Evolutionary conservation across 805 yeast genomes (phyloP).

Genomic region (Alloascoidea africana): DNA sequence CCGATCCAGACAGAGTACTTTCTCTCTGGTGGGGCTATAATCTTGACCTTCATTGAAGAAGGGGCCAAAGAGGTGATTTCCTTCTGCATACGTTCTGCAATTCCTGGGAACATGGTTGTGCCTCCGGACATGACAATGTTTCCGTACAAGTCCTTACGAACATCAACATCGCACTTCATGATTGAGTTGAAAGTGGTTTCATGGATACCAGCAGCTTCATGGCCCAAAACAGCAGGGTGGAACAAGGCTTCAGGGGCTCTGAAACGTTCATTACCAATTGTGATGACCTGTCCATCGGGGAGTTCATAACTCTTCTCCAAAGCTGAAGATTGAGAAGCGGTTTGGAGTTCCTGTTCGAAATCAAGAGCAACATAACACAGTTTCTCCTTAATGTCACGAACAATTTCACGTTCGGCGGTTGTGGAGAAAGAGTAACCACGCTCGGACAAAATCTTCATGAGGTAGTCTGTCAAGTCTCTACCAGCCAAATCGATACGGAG

Average conservation of each 20-base stretch:
- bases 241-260: slow-evolving; percentile 99
- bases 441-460: slow-evolving; percentile 96
- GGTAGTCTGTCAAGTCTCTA: slow-evolving; percentile 97
- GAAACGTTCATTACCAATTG: slow-evolving; percentile 99
- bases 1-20: slow-evolving; percentile 99
- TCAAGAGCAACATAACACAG: slow-evolving; percentile 98
- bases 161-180: slow-evolving; percentile 98
- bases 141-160: slow-evolving; percentile 96
- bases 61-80: slow-evolving; percentile 99
- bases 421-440: slow-evolving; percentile 99
- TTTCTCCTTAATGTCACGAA: slow-evolving; percentile 91
- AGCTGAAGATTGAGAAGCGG: slow-evolving; percentile 95
- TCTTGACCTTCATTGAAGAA: slow-evolving; percentile 98
- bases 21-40: slow-evolving; percentile 98
- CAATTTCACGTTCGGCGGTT: slow-evolving; percentile 97
- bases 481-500: slow-evolving; percentile 98
- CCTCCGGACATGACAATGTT: slow-evolving; percentile 99
- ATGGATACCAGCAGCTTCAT: slow-evolving; percentile 98
- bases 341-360: slow-evolving; percentile 98
- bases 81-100: slow-evolving; percentile 99
- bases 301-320: slow-evolving; percentile 98
- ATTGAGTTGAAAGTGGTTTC: slow-evolving; percentile 92
- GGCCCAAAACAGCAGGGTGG: slow-evolving; percentile 87
- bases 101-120: slow-evolving; percentile 99
- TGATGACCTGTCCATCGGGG: slow-evolving; percentile 99